Evolutionary conservation across 441 rosid genomes (phyloP), one percentile per base, ranked within the genome.

Genomic region (Eutrema salsugineum): DNA sequence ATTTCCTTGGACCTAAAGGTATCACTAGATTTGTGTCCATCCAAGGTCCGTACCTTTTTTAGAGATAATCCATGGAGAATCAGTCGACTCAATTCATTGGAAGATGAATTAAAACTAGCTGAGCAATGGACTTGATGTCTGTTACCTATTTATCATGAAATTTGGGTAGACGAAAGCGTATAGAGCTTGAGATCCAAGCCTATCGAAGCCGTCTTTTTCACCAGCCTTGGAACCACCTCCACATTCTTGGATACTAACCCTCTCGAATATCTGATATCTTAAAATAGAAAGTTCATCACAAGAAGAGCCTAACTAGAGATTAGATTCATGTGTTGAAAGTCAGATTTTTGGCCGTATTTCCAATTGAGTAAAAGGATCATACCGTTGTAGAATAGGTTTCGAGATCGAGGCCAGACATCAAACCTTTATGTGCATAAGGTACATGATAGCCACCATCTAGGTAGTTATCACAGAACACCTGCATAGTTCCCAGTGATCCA

Each of bases 361-460:
- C 6, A 5, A 57, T 24, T 50, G 22, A 33, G 33, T 33, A 43
- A 65, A 61, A 49, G 61, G 63, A 65, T 50, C 84, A 64, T 86
- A 94, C 97, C 58, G 81, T 74, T 68, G 97, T 87, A 61, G 91
- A 77, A 79, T 90, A 94, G 22, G 95, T 86, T 61, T 86, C 88
- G 8, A 94, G 87, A 51, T 86, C 57, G 28, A 94, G 95, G 46
- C 91, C 91, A 39, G 97, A 90, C 12, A 92, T 90, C 58, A 91
- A 83, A 73, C 83, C 91, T 84, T 88, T 87, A 77, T 91, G 99
- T 9, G 97, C 97, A 77, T 88, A 88, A 27, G 97, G 99, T 49
- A 94, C 99, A 77, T 94, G 97, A 80, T 91, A 94, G 16, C 97
- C 99, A 63, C 97, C 99, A 76, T 94, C 99, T 57, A 94, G 83